phyloP scores from a whole-genome alignment of 106 monocot species.

The Dioscorea dumetorum region DNA sequence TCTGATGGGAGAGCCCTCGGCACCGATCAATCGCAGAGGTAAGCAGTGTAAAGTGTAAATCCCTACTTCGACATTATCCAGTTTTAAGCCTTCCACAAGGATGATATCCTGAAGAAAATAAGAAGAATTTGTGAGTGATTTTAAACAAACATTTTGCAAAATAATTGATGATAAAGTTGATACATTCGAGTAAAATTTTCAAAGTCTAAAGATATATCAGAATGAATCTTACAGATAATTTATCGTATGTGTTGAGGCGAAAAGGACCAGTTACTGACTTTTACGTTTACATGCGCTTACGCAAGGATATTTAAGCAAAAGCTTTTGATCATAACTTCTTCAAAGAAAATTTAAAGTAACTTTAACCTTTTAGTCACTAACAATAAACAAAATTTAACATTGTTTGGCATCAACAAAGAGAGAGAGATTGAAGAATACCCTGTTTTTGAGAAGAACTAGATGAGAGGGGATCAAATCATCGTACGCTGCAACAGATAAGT shows the following conservation, averaged over 20 bases:
- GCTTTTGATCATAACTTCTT: too few relatives aligned
- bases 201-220: too few relatives aligned
- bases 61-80: constrained; percentile 52
- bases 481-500: constrained; percentile 82
- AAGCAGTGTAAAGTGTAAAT: constrained; percentile 74
- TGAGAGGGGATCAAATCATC: constrained; percentile 74
- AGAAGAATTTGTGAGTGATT: not conserved
- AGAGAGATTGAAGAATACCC: constrained; percentile 28
- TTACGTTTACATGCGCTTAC: too few relatives aligned
- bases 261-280: too few relatives aligned
- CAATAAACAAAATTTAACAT: not conserved
- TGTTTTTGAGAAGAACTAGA: constrained; percentile 64
- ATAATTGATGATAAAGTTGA: too few relatives aligned
- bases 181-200: too few relatives aligned
- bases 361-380: not conserved
- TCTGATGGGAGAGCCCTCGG: constrained; percentile 82
- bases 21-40: constrained; percentile 61
- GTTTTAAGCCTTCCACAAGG: constrained; percentile 76
- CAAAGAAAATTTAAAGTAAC: not conserved
- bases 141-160: too few relatives aligned
- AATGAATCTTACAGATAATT: too few relatives aligned
- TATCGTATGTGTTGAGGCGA: too few relatives aligned
- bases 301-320: too few relatives aligned
- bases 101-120: constrained; percentile 57
- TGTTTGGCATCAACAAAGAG: too few relatives aligned